A percentile compares a stretch with the other conserved stretches of the same genome.
These are phyloP conservation scores for Zoysia japonica DNA, from an alignment of 176 grass and related monocot species.

Conservation along the genomic window DNA sequence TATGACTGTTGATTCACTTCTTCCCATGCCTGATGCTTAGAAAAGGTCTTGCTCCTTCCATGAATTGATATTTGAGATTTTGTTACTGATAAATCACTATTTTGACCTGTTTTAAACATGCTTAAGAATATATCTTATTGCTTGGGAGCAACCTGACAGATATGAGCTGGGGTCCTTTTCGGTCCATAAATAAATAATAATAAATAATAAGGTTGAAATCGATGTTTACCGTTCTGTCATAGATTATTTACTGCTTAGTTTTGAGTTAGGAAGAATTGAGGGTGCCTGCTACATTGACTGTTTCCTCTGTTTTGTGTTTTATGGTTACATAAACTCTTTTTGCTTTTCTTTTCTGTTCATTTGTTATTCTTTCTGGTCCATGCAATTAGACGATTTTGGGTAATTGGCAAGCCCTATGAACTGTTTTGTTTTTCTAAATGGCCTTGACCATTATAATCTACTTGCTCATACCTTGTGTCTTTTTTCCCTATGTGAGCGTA, in stretches of 20 bases:
- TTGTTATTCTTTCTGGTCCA: not conserved
- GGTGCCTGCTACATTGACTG: not conserved
- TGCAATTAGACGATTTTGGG: conserved; percentile 1
- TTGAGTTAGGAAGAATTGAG: conserved; percentile 2
- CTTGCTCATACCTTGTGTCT: not conserved
- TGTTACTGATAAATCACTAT: not conserved
- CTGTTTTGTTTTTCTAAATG: not conserved
- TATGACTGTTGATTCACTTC: conserved; percentile 12
- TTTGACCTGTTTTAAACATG: not conserved
- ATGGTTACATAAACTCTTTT: not conserved
- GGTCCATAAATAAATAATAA: not conserved
- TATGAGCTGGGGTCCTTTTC: not conserved
- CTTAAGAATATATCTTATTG: not conserved
- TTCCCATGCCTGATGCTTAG: not conserved
- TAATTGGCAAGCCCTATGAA: not conserved
- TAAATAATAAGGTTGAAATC: not conserved
- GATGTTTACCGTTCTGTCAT: not conserved
- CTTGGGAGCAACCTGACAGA: not conserved
- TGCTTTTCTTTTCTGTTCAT: conserved; percentile 1
- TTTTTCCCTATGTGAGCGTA: not conserved
- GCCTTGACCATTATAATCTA: conserved; percentile 13
- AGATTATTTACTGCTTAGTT: not conserved
- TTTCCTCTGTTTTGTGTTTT: not conserved
- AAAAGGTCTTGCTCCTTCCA: not conserved
- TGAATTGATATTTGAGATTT: conserved; percentile 21